phyloP scores from a whole-genome alignment of 2,329 filamentous ascomycete genomes.

The Arthrobotrys sinensis region DNA sequence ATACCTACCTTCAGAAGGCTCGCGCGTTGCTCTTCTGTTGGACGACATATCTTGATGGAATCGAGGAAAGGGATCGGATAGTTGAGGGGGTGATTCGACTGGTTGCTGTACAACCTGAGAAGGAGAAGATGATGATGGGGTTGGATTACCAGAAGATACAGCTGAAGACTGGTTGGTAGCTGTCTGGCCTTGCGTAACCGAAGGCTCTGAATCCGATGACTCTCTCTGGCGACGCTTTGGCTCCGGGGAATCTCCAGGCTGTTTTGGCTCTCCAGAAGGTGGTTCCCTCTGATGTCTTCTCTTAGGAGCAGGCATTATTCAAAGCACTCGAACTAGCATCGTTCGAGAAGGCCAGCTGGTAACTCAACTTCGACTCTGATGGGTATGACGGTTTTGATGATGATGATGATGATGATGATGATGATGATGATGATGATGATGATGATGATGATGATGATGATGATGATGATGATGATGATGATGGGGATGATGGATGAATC shows the following conservation, averaged over 20 bases:
- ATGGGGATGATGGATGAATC: not conserved
- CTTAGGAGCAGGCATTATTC: constrained; percentile 47
- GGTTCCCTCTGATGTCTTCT: constrained; percentile 47
- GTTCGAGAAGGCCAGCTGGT: not conserved
- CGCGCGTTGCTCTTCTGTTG: not conserved
- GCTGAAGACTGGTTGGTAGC: not conserved
- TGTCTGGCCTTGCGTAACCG: constrained; percentile 11
- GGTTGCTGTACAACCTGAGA: not conserved
- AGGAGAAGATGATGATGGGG: not conserved
- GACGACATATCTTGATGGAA: constrained; percentile 26
- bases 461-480: not conserved
- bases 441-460: not conserved
- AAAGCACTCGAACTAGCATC: constrained; percentile 12
- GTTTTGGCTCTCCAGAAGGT: constrained; percentile 15
- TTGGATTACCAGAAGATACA: not conserved
- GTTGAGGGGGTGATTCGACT: too few species aligned
- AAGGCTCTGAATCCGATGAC: not conserved
- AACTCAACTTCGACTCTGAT: not conserved
- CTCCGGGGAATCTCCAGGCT: constrained; percentile 29
- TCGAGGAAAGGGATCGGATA: not conserved
- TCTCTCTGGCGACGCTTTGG: constrained; percentile 42
- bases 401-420: not conserved
- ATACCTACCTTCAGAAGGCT: not conserved
- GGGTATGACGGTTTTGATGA: not conserved
- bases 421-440: not conserved